A percentile compares a stretch with the other conserved stretches of the same genome.
These are phyloP conservation scores for Fomitopsis betulina DNA, from an alignment of 1,284 basidiomycete species.

Conservation along the genomic window DNA sequence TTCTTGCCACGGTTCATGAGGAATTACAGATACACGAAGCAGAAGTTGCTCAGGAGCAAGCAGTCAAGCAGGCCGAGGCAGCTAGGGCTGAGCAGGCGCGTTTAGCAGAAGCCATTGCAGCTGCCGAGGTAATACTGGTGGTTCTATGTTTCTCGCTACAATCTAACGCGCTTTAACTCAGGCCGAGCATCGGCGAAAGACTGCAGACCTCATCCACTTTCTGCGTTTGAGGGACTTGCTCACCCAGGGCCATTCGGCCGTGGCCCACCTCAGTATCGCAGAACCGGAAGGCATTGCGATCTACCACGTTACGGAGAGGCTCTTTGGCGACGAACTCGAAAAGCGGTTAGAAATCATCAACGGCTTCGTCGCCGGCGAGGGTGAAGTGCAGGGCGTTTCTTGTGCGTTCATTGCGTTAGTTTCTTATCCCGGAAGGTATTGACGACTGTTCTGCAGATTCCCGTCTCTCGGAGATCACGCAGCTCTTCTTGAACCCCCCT, in stretches of 20 bases:
- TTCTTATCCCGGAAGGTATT: background rate
- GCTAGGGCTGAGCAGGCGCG: constrained; percentile 51
- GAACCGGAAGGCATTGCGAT: constrained; percentile 52
- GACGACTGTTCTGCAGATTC: constrained; percentile 37
- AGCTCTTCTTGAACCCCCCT: constrained; percentile 47
- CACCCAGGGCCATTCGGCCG: constrained; percentile 38
- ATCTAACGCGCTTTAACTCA: constrained; percentile 19
- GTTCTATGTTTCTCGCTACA: background rate
- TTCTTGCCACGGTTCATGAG: background rate
- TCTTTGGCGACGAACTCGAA: constrained; percentile 50
- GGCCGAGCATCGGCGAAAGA: constrained; percentile 34
- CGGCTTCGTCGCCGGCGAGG: constrained; percentile 50
- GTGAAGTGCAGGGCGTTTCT: constrained; percentile 52
- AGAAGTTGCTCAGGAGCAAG: constrained; percentile 53
- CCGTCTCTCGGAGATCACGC: constrained; percentile 51
- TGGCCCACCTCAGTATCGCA: constrained; percentile 40
- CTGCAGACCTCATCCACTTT: constrained; percentile 56
- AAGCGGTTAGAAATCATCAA: constrained; percentile 45
- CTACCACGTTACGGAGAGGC: constrained; percentile 43
- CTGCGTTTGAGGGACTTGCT: constrained; percentile 62
- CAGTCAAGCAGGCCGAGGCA: constrained; percentile 46
- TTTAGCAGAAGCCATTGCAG: constrained; percentile 49
- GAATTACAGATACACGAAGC: constrained; percentile 54
- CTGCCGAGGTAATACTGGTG: constrained; percentile 48
- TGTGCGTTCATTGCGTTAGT: constrained; percentile 38